Evolutionary conservation across 2,329 filamentous ascomycete genomes (phyloP).

Genomic region (Ophiognomonia clavigignenti-juglandacearum): DNA sequence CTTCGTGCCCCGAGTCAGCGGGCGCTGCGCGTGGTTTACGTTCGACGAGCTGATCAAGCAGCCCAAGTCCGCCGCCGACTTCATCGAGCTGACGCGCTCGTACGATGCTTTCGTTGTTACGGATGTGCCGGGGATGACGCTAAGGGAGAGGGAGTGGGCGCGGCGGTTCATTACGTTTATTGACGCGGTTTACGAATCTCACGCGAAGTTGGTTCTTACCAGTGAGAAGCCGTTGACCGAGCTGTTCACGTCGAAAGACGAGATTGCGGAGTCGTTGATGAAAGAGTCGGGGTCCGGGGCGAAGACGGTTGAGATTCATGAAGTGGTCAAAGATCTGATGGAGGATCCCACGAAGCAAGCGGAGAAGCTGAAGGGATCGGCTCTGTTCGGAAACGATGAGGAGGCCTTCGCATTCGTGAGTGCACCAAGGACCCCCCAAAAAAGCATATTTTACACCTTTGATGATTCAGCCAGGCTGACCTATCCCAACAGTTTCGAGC

Average conservation of each 20-base stretch:
- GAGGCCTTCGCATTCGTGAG: constrained; percentile 82
- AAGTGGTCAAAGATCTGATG: constrained; percentile 75
- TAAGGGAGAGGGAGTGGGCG: constrained; percentile 79
- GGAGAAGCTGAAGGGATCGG: constrained; percentile 76
- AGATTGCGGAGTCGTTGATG: constrained; percentile 58
- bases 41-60: constrained; percentile 88
- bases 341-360: constrained; percentile 85
- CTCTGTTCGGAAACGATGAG: constrained; percentile 89
- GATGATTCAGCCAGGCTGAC: too few species aligned
- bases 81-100: constrained; percentile 81
- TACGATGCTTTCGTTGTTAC: constrained; percentile 94
- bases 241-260: constrained; percentile 74
- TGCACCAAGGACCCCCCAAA: too few species aligned
- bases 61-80: constrained; percentile 90
- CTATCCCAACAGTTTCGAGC: constrained; percentile 55
- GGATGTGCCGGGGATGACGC: constrained; percentile 86
- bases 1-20: constrained; percentile 79
- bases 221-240: constrained; percentile 79
- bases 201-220: constrained; percentile 93
- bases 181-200: constrained; percentile 87
- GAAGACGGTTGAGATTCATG: constrained; percentile 49
- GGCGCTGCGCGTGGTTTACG: constrained; percentile 82
- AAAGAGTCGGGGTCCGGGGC: constrained; percentile 38
- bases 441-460: too few species aligned
- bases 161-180: constrained; percentile 96